Evolutionary conservation across 2,329 filamentous ascomycete species (phyloP).

Genomic region (Aspergillus tamarii): DNA sequence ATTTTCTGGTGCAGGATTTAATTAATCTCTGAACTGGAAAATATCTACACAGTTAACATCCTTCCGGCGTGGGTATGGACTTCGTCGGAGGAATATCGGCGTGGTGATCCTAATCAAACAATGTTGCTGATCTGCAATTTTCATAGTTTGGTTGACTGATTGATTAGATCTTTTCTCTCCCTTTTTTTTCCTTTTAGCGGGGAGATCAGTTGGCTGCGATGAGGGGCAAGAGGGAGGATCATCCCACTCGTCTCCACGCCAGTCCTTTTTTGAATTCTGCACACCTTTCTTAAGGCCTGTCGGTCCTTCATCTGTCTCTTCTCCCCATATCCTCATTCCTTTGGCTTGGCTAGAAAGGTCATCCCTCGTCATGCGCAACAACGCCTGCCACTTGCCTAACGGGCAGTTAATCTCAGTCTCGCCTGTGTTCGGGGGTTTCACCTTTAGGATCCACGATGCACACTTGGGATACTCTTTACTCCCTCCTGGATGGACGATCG

Average conservation of each 20-base stretch:
- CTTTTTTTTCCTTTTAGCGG: background rate
- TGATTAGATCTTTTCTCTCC: background rate
- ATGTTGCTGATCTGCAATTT: background rate
- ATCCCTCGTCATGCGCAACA: slow-evolving; percentile 30
- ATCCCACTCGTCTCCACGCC: background rate
- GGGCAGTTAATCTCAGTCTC: slow-evolving; percentile 80
- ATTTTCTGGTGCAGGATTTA: background rate
- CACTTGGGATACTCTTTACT: slow-evolving; percentile 66
- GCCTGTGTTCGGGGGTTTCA: slow-evolving; percentile 87
- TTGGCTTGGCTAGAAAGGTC: background rate
- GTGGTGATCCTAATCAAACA: background rate
- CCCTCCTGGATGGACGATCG: slow-evolving; percentile 87
- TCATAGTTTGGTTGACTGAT: background rate
- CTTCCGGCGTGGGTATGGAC: background rate
- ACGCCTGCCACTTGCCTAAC: slow-evolving; percentile 70
- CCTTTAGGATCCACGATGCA: slow-evolving; percentile 82
- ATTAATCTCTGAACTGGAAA: too few species aligned
- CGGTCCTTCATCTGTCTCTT: background rate
- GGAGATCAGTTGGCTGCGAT: background rate
- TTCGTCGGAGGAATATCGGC: background rate
- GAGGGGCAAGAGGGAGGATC: background rate
- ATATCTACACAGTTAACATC: too few species aligned
- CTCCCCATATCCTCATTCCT: background rate
- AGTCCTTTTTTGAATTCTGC: background rate
- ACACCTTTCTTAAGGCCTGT: background rate